Evolutionary conservation across 2,329 filamentous ascomycete species (phyloP).

Genomic region (Dothidotthia symphoricarpi): DNA sequence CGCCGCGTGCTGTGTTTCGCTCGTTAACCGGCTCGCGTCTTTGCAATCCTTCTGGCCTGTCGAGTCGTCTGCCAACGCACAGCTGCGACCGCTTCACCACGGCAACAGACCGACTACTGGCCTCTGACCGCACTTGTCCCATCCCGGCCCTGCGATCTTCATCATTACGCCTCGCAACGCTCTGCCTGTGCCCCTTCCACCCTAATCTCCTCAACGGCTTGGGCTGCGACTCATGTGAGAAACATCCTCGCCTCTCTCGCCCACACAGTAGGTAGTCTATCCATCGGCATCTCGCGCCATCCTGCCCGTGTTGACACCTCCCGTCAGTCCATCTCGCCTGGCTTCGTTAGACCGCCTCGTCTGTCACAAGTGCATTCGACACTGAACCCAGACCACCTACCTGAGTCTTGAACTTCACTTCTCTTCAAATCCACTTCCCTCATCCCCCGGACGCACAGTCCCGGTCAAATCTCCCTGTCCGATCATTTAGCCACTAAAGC

Average conservation of each 20-base stretch:
- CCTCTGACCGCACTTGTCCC: conserved; percentile 29
- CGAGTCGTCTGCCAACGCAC: conserved; percentile 36
- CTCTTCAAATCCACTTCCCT: conserved; percentile 36
- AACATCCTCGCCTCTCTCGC: conserved; percentile 9
- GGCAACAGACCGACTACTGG: conserved; percentile 40
- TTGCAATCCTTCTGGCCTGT: conserved; percentile 16
- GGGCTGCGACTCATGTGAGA: conserved; percentile 41
- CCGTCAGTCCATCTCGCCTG: conserved; percentile 22
- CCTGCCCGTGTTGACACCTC: conserved; percentile 20
- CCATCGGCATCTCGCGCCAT: conserved; percentile 29
- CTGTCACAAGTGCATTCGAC: conserved; percentile 3
- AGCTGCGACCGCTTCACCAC: conserved; percentile 41
- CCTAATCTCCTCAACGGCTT: conserved; percentile 39
- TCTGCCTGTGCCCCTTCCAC: conserved; percentile 34
- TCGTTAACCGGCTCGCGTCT: conserved; percentile 15
- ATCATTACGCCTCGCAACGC: conserved; percentile 37
- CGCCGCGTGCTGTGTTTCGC: conserved; percentile 13
- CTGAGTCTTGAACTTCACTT: conserved; percentile 17
- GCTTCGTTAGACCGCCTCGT: conserved; percentile 25
- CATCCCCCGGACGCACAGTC: conserved; percentile 38
- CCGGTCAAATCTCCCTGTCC: conserved; percentile 35
- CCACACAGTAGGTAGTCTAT: conserved; percentile 13
- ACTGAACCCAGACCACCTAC: conserved; percentile 21
- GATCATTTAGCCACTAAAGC: conserved; percentile 39
- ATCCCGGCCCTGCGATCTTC: conserved; percentile 31